Evolutionary conservation across 148 eudicot species (phyloP), one percentile per base, ranked within the genome.

Genomic region (Diospyros lotus): DNA sequence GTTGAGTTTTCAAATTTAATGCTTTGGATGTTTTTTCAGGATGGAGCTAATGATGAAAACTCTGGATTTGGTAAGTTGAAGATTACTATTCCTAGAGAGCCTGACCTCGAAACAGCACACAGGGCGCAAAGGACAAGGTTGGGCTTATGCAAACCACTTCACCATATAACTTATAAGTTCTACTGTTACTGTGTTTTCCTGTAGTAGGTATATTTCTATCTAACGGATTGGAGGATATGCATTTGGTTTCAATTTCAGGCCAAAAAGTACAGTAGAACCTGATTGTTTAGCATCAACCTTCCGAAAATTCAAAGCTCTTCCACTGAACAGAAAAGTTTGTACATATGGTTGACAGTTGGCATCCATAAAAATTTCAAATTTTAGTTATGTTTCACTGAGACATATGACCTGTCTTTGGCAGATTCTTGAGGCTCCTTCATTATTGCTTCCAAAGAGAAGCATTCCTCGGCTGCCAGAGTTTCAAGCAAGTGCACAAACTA

Each of bases 31-130:
- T 43, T 69, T 64, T 69, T 81, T 63, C 82, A 94, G 98, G 93
- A 84, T 72, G 84, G 66, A 70, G 62, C 73, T 79, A 61, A 69
- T 62, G 75, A 78, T 67, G 86, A 80, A 55, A 69, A 74, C 46
- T 78, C 44, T 54, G 8, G 69, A 39, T 84, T 79, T 38, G 63
- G 78, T 68, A 91, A 78, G 86, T 77, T 82, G 68, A 85, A 85
- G 83, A 79, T 90, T 69, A 94, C 98, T 58, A 83, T 92, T 75
- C 97, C 98, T 63, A 85, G 87, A 80, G 95, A 90, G 74, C 98
- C 97, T 40, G 96, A 83, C 76, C 89, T 94, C 71, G 90, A 78
- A 80, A 94, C 98, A 41, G 84, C 97, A 55, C 85, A 78, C 17
- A 89, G 98, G 78, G 93, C 91, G 11, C 92, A 86, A 73, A 89